Conservation (phyloP, 2,329 filamentous ascomycete species). For the Colletotrichum theobromicola region DNA sequence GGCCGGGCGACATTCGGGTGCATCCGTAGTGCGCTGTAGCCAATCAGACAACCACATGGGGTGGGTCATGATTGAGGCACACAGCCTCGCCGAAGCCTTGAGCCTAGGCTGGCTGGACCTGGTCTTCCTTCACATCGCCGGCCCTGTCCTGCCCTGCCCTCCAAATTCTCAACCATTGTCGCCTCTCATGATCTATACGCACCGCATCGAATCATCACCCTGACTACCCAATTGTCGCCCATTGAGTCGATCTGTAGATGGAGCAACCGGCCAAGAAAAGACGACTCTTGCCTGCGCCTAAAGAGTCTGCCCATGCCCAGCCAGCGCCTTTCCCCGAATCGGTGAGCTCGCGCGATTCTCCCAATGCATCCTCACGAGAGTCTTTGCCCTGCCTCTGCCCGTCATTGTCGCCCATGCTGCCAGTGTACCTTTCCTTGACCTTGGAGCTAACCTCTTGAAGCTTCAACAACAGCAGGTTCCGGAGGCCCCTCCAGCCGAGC, state of each 20-base stretch:
- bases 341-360: slow-evolving; percentile 23
- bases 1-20: neutral
- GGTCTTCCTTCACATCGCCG: neutral
- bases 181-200: neutral
- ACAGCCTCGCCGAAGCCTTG: neutral
- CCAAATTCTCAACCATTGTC: neutral
- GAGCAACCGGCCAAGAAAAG: slow-evolving; percentile 24
- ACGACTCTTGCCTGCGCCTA: slow-evolving; percentile 16
- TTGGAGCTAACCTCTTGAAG: slow-evolving; percentile 20
- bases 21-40: neutral
- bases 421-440: neutral
- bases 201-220: neutral
- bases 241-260: slow-evolving; percentile 19
- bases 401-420: neutral
- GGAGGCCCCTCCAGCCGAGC: slow-evolving; percentile 50
- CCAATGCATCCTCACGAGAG: neutral
- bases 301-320: slow-evolving; percentile 10
- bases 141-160: neutral
- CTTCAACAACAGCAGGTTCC: slow-evolving; percentile 40
- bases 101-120: neutral
- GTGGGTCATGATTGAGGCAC: neutral
- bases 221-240: neutral
- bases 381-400: neutral
- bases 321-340: slow-evolving; percentile 18
- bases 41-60: neutral